These are phyloP conservation scores for Cutaneotrichosporon sp. DNA, from an alignment of 1,284 basidiomycete species.

Conservation along the genomic window DNA sequence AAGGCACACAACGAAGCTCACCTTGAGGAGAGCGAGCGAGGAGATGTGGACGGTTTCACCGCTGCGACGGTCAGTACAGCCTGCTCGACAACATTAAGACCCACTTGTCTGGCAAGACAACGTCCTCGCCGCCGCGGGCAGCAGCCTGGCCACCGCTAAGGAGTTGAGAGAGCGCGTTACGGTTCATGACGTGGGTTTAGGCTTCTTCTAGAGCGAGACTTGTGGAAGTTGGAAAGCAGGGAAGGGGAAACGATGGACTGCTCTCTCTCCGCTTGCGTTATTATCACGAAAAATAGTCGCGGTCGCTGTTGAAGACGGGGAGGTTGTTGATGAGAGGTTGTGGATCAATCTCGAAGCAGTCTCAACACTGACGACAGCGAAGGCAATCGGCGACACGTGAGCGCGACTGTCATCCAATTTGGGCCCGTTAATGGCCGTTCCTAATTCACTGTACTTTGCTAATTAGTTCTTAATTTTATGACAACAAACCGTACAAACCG, in stretches of 20 bases:
- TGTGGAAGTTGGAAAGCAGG: neutral
- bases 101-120: slow-evolving; percentile 53
- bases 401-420: slow-evolving; percentile 1
- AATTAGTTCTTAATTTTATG: too few species aligned
- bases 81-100: slow-evolving; percentile 19
- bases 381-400: slow-evolving; percentile 5
- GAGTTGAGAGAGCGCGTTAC: slow-evolving; percentile 12
- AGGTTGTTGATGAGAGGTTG: neutral
- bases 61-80: slow-evolving; percentile 54
- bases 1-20: slow-evolving; percentile 35
- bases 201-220: neutral
- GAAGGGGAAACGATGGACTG: neutral
- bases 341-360: slow-evolving; percentile 9
- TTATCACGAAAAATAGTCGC: neutral
- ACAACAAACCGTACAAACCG: too few species aligned
- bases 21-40: slow-evolving; percentile 88
- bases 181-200: slow-evolving; percentile 14
- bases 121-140: slow-evolving; percentile 36
- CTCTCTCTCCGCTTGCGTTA: neutral
- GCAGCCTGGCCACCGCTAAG: slow-evolving; percentile 15
- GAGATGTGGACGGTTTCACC: slow-evolving; percentile 91
- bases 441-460: neutral
- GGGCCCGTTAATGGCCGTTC: neutral
- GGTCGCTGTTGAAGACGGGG: neutral
- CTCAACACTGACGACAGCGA: slow-evolving; percentile 16